A percentile compares a stretch with the other conserved stretches of the same genome.
Conservation (phyloP, 2,329 filamentous ascomycete species). For the Allantophomopsis lycopodina region DNA sequence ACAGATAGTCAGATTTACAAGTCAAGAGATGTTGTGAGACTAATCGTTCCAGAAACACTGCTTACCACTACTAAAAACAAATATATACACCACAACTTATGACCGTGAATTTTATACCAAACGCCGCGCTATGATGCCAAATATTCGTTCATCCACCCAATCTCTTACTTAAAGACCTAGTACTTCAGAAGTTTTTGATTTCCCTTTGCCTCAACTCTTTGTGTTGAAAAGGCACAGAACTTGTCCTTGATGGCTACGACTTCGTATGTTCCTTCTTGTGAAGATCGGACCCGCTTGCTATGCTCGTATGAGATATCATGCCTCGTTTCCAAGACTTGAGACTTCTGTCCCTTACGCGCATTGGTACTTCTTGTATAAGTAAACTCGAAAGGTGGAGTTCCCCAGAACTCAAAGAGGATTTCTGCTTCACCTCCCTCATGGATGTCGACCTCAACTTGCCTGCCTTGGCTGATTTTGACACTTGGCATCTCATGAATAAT, state of each 20-base stretch:
- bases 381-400: constrained; percentile 93
- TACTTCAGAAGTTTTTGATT: constrained; percentile 20
- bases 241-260: constrained; percentile 92
- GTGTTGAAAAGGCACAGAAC: constrained; percentile 77
- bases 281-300: constrained; percentile 69
- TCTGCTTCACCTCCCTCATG: constrained; percentile 93
- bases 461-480: constrained; percentile 78
- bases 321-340: constrained; percentile 75
- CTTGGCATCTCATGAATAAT: constrained; percentile 84
- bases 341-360: constrained; percentile 60
- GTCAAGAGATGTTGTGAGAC: too few relatives aligned
- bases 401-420: constrained; percentile 89
- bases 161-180: neutral
- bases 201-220: constrained; percentile 38
- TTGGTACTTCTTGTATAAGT: constrained; percentile 91
- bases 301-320: constrained; percentile 77
- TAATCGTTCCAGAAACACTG: too few relatives aligned
- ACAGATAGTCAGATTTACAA: too few relatives aligned
- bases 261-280: constrained; percentile 93
- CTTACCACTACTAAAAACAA: neutral
- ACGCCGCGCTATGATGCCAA: constrained; percentile 19
- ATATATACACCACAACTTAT: neutral
- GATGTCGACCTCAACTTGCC: constrained; percentile 73
- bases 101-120: constrained; percentile 5
- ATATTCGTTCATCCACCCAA: constrained; percentile 2